Percentiles rank a stretch among this genome's conserved stretches.
phyloP scores from a whole-genome alignment of 140 eudicot genomes.

The Bidens hawaiensis region DNA sequence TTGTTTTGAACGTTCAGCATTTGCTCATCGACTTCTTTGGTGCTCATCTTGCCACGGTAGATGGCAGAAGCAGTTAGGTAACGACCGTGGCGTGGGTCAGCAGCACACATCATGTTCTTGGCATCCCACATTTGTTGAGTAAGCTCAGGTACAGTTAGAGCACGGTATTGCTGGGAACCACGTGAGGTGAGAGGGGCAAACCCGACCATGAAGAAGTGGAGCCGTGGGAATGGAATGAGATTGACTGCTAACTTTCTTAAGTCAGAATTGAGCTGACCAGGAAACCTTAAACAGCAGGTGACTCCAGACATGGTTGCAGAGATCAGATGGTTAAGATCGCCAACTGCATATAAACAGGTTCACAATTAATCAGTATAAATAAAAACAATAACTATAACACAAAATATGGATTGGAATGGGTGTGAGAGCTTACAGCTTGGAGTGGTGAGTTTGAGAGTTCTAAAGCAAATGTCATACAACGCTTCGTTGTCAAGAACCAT shows the following conservation, averaged over 20 bases:
- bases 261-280: constrained; percentile 59
- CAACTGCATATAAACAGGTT: constrained; percentile 35
- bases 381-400: background rate
- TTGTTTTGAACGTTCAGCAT: background rate
- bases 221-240: constrained; percentile 57
- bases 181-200: background rate
- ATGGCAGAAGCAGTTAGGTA: background rate
- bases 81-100: background rate
- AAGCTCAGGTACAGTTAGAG: background rate
- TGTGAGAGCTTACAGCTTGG: background rate
- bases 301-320: constrained; percentile 59
- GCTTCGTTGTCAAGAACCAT: constrained; percentile 27
- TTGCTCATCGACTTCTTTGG: background rate
- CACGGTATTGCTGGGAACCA: background rate
- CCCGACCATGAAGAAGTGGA: constrained; percentile 36
- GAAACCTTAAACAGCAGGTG: constrained; percentile 25
- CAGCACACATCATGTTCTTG: background rate
- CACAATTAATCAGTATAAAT: background rate
- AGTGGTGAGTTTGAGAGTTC: background rate
- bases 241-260: constrained; percentile 51
- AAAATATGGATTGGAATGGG: no score
- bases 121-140: background rate
- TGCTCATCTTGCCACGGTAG: background rate
- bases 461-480: background rate
- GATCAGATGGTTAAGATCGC: constrained; percentile 53